A percentile compares a stretch with the other conserved stretches of the same genome.
Conservation (phyloP, 768 basidiomycete species). For the Tephrocybe sp. region DNA sequence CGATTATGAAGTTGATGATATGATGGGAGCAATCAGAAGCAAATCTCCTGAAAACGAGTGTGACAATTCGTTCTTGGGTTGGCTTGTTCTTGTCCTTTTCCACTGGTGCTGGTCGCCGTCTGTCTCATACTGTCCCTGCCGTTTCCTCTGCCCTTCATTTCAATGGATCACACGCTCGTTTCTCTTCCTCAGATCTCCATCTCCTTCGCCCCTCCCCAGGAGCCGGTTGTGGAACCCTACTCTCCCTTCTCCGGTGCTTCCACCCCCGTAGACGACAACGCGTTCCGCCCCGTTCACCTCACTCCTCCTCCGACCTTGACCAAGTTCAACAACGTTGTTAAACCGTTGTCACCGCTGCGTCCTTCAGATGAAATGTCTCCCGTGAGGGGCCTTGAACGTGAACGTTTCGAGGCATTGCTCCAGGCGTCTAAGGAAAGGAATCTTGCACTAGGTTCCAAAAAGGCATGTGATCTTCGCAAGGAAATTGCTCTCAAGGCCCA, state of each 20-base stretch:
- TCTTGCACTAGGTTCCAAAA: conserved; percentile 42
- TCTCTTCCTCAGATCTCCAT: conserved; percentile 70
- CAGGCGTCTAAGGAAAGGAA: conserved; percentile 60
- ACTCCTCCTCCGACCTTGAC: conserved; percentile 54
- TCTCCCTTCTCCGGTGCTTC: conserved; percentile 56
- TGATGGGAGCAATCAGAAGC: conserved; percentile 8
- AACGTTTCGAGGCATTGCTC: conserved; percentile 65
- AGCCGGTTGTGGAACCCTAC: conserved; percentile 50
- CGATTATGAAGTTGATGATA: not conserved
- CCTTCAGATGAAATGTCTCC: conserved; percentile 34
- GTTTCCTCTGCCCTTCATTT: conserved; percentile 18
- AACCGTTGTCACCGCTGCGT: conserved; percentile 52
- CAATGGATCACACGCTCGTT: conserved; percentile 42
- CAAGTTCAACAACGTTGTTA: conserved; percentile 28
- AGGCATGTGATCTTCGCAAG: conserved; percentile 61
- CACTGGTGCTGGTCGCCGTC: conserved; percentile 56
- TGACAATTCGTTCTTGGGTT: not conserved
- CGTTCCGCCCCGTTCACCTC: conserved; percentile 57
- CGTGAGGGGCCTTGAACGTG: conserved; percentile 58
- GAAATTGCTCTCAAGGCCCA: conserved; percentile 75
- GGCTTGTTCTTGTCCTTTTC: conserved; percentile 13
- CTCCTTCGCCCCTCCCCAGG: conserved; percentile 64
- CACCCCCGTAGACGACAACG: conserved; percentile 40
- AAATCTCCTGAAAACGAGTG: conserved; percentile 1
- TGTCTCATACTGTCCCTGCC: conserved; percentile 24